Evolutionary conservation across 1,284 basidiomycete species (phyloP).

Genomic region (Tilletiopsis washingtonensis): DNA sequence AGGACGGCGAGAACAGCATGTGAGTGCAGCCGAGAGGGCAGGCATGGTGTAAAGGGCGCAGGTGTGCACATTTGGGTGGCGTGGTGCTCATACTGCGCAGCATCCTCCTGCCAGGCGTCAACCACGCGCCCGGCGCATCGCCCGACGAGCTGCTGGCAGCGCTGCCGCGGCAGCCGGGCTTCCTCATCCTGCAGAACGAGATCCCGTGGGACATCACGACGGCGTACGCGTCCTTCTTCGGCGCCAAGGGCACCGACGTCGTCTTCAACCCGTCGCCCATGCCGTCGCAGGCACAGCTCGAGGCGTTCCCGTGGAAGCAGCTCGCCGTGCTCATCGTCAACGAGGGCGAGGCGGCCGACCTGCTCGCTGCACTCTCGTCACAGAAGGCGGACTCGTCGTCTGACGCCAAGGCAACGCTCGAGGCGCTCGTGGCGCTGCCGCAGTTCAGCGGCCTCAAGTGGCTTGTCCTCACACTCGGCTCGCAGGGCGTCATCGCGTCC

Average conservation of each 20-base stretch:
- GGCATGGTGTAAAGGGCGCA: too few relatives aligned
- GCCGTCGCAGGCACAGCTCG: conserved; percentile 49
- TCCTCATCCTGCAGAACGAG: conserved; percentile 57
- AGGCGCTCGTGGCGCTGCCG: conserved; percentile 16
- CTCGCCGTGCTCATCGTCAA: conserved; percentile 55
- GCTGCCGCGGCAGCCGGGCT: conserved; percentile 28
- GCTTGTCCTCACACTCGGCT: conserved; percentile 40
- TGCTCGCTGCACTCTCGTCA: conserved; percentile 30
- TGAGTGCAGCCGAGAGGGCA: conserved; percentile 3
- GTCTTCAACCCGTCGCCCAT: conserved; percentile 58
- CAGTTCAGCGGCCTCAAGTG: conserved; percentile 19
- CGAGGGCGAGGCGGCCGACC: conserved; percentile 51
- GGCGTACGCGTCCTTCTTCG: conserved; percentile 47
- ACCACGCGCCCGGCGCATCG: too few relatives aligned
- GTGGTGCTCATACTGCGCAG: too few relatives aligned
- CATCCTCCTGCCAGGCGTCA: conserved; percentile 43
- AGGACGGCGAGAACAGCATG: conserved; percentile 45
- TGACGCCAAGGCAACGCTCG: conserved; percentile 8
- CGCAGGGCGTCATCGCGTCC: conserved; percentile 29
- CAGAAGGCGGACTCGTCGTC: too few relatives aligned
- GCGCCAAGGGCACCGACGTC: conserved; percentile 11
- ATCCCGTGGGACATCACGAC: conserved; percentile 52
- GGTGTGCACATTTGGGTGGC: too few relatives aligned
- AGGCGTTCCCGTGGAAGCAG: conserved; percentile 50
- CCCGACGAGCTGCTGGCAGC: too few relatives aligned